A percentile compares a stretch with the other conserved stretches of the same genome.
Conservation (phyloP, 2,329 filamentous ascomycete species). For the Ceratocystis papillata region DNA sequence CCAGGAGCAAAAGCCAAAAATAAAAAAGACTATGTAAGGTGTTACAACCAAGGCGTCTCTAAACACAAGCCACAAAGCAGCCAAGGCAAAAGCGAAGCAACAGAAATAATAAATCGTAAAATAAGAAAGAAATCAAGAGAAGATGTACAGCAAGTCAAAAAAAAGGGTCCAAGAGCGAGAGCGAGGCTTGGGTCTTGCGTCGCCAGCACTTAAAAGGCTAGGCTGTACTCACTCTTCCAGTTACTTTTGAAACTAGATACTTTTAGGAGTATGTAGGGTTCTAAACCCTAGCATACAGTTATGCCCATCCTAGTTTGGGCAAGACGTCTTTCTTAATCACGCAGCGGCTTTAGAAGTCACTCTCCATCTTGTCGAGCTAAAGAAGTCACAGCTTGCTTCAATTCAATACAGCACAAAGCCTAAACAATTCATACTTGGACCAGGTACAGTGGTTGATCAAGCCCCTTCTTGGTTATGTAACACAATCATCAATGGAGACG, state of each 20-base stretch:
- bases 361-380: too few species aligned
- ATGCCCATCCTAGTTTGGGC: too few species aligned
- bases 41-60: conserved; percentile 2
- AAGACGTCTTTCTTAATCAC: background rate
- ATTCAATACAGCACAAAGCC: too few species aligned
- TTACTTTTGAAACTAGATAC: background rate
- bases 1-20: background rate
- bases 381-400: too few species aligned
- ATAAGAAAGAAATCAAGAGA: background rate
- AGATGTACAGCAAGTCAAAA: background rate
- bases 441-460: too few species aligned
- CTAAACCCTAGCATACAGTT: background rate
- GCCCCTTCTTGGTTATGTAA: background rate
- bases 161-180: conserved; percentile 11
- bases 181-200: background rate
- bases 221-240: background rate
- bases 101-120: background rate
- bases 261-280: background rate
- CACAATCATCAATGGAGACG: background rate
- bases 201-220: background rate
- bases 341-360: too few species aligned
- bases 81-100: background rate
- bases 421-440: too few species aligned
- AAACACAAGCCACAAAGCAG: background rate
- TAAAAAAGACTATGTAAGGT: background rate